These are phyloP conservation scores for Guillardia theta DNA, from an alignment of 78 protist genomes.

Conservation along the genomic window DNA sequence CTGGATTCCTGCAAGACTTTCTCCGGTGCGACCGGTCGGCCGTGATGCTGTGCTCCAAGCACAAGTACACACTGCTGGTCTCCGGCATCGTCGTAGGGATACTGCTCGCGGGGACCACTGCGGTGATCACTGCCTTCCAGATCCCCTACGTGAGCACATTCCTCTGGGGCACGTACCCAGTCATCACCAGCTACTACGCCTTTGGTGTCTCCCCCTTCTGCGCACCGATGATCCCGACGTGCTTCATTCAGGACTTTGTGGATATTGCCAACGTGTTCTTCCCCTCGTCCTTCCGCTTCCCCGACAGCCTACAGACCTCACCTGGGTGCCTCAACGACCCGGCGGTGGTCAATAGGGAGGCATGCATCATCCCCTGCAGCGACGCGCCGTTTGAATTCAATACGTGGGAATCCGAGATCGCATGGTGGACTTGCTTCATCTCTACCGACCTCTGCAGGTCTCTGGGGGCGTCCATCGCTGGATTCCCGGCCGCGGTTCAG, in stretches of 20 bases:
- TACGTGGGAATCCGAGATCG: neutral
- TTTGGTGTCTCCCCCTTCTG: neutral
- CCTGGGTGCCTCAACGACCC: too few species aligned
- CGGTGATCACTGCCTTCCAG: neutral
- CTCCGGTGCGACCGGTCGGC: neutral
- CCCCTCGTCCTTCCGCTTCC: too few species aligned
- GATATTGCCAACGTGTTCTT: neutral
- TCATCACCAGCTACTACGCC: neutral
- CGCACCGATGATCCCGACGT: neutral
- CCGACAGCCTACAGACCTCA: too few species aligned
- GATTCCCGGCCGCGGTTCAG: too few species aligned
- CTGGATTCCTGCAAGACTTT: neutral
- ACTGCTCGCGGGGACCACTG: neutral
- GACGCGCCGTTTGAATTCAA: neutral
- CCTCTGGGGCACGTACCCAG: too few species aligned
- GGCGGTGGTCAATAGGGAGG: too few species aligned
- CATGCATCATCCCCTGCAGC: neutral
- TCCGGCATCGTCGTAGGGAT: neutral
- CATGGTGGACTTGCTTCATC: neutral
- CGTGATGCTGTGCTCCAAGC: neutral
- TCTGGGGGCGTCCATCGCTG: too few species aligned
- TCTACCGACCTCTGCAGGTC: too few species aligned
- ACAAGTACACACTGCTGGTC: neutral
- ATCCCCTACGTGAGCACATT: neutral
- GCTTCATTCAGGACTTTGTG: neutral